Conservation (phyloP, 129 eudicot genomes). For the Ambrosia trifida region DNA sequence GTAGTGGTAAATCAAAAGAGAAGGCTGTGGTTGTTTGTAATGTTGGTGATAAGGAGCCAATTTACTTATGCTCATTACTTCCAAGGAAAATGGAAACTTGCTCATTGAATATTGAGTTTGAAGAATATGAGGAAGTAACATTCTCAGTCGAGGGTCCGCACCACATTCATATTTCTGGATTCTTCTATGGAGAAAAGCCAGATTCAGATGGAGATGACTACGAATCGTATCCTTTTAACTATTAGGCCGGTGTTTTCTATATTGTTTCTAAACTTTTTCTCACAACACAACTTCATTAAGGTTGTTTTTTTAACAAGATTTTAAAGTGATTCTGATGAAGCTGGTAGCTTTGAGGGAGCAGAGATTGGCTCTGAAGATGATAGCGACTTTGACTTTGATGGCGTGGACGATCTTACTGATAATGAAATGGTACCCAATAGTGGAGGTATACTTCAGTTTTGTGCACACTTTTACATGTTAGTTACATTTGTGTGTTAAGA, state of each 20-base stretch:
- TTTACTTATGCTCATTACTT: conserved; percentile 68
- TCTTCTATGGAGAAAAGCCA: conserved; percentile 56
- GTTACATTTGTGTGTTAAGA: background rate
- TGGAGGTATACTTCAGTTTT: conserved; percentile 59
- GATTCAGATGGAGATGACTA: conserved; percentile 47
- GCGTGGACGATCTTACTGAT: conserved; percentile 27
- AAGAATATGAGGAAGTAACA: conserved; percentile 76
- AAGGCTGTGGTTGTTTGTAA: conserved; percentile 71
- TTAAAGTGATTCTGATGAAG: conserved; percentile 62
- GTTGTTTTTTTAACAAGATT: conserved; percentile 40
- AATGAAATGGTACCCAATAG: conserved; percentile 58
- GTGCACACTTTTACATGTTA: background rate
- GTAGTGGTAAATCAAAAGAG: conserved; percentile 55
- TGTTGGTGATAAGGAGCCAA: conserved; percentile 74
- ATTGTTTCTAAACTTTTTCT: background rate
- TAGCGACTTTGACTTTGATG: conserved; percentile 43
- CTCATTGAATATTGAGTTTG: conserved; percentile 76
- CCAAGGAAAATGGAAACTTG: conserved; percentile 81
- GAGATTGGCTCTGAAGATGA: conserved; percentile 38
- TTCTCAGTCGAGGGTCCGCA: conserved; percentile 82
- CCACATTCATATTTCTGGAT: conserved; percentile 88
- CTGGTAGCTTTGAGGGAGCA: conserved; percentile 14
- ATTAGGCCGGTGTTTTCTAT: background rate
- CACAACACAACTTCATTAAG: background rate
- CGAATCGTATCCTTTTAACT: conserved; percentile 67